A percentile compares a stretch with the other conserved stretches of the same genome.
Evolutionary conservation across 2,329 filamentous ascomycete species (phyloP).

Genomic region (Colletotrichum higginsianum): DNA sequence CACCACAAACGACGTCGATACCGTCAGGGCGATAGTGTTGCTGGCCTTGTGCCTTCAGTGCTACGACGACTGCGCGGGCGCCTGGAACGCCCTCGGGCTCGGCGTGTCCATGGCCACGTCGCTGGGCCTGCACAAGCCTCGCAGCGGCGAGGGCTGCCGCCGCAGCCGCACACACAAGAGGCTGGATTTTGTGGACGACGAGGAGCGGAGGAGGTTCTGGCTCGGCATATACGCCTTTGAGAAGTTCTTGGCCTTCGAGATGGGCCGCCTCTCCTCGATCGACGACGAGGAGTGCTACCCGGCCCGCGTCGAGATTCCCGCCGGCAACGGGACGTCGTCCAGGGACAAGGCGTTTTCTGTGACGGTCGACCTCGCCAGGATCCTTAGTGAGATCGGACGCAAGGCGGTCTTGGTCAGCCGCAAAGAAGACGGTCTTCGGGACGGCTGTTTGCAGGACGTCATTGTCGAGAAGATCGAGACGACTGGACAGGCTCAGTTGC

Average conservation of each 20-base stretch:
- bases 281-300: constrained; percentile 34
- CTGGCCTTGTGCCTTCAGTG: constrained; percentile 42
- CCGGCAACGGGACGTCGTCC: constrained; percentile 1
- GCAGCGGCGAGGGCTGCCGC: not conserved
- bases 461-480: constrained; percentile 34
- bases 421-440: constrained; percentile 24
- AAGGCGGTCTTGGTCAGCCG: constrained; percentile 30
- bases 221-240: constrained; percentile 27
- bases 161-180: not conserved
- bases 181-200: constrained; percentile 1
- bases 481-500: constrained; percentile 31
- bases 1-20: constrained; percentile 39
- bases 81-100: constrained; percentile 46
- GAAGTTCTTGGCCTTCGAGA: constrained; percentile 32
- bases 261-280: constrained; percentile 33
- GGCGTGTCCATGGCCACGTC: constrained; percentile 47
- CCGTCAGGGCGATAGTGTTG: constrained; percentile 44
- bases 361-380: constrained; percentile 24
- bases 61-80: constrained; percentile 44
- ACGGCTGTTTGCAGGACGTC: constrained; percentile 13
- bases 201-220: constrained; percentile 28
- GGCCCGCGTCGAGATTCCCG: constrained; percentile 10
- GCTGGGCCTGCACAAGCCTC: constrained; percentile 45
- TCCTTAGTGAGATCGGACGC: constrained; percentile 33
- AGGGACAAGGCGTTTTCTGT: constrained; percentile 13